Evolutionary conservation across 345 rosid species (phyloP), one percentile per base, ranked within the genome.

Genomic region (Eucalyptus curtisii): DNA sequence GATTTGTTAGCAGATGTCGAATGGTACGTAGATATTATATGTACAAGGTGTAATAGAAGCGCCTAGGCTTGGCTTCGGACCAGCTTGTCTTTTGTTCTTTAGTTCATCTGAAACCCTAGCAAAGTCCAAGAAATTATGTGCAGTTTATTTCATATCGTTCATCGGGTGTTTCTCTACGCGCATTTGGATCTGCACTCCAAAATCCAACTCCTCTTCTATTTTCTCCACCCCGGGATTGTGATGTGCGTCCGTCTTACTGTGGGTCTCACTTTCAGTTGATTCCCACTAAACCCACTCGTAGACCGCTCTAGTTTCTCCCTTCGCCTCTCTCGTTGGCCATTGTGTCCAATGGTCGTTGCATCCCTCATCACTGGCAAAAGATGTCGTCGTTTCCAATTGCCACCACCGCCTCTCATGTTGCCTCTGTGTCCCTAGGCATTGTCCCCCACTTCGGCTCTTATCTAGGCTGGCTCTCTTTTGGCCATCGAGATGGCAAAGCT

Each of bases 381-480:
- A 71, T 17, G 71, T 14, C 33, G 24, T 68, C 25, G 7, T 61
- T 61, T 61, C 71, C 37, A 61, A 13, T 61, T 7, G 37, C 24
- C 81, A 3, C 13, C 81, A n/a, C 24, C 24, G 4, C 44, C 0
- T 20, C 10, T 33, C 0, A 12, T 71, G 7, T 33, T 33, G 44
- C 44, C 44, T 33, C 13, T 16, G 25, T 9, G 25, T 68, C 81
- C 44, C 2, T 33, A 3, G 0, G 25, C 81, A 17, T 71, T 71
- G 81, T 71, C 13, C 81, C 80, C 44, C 25, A 5, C 7, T 68
- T 17, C 25, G 4, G 13, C 7, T 33, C 44, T 71, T 17, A 40
- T 71, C 4, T 71, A 33, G 44, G 81, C 6, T 33, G 44, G 81
- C 4, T 71, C 81, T 71, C 13, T 33, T 40, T 5, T 4, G 13